Base-by-base conservation (phyloP, 1,284 basidiomycete genomes). In the Ustilago tritici region DNA sequence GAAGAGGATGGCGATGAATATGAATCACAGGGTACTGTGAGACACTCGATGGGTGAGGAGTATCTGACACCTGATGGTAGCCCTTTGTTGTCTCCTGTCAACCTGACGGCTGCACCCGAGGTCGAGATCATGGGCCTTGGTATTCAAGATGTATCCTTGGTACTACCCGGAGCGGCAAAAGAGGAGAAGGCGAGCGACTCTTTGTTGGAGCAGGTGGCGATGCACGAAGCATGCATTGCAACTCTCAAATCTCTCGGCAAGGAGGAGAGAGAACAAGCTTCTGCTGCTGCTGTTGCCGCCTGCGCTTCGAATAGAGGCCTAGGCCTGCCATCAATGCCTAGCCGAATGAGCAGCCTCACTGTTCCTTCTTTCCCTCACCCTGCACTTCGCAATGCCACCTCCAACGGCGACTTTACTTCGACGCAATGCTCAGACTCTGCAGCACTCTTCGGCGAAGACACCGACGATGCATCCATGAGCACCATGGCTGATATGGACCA, bases 401-500 rank as follows among this genome's bases (percentile, higher is more conserved):
- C 69, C 6, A 64, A 56, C 15, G 74, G 68, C 32, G 56, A 68
- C 28, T 76, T 69, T 28, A 53, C 62, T 52, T 54, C 56, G 10
- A 76, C 69, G 2, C 63, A 66, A 32, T 31, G 23, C 23, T 9
- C 46, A 0, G 74, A 69, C 46, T 60, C 19, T 53, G 55, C 68
- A 12, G 36, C 15, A 34, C 54, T 72, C 31, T 76, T 72, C 38
- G 53, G 52, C 19, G 69, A 76, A 34, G 73, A 64, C 31, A 38
- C 57, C 11, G 63, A 65, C 57, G 69, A 71, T 49, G 58, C 60
- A 4, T 62, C 68, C 2, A n/a, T 62, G 47, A 76, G 73, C 52
- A 65, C 69, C 3, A 62, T 76, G 69, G 65, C 74, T 4, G 74
- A 76, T n/a, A 57, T 68, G 65, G 69, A 69, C 11, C 68, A 70